Conservation (phyloP, 2,329 filamentous ascomycete species). For the Onygenales sp. region DNA sequence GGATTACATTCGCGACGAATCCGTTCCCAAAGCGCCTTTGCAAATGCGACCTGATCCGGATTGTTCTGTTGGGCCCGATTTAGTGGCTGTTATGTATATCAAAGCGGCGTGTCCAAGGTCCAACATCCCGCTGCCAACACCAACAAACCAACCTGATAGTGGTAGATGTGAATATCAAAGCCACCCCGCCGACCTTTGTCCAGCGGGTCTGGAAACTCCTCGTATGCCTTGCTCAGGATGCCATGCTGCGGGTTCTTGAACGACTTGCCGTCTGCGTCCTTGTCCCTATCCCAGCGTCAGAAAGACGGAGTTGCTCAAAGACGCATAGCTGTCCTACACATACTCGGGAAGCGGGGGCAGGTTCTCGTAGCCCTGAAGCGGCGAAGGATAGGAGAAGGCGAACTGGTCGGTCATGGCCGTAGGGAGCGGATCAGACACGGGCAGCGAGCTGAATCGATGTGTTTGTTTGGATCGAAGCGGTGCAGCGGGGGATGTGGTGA, state of each 20-base stretch:
- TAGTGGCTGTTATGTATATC: neutral
- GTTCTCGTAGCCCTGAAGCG: slow-evolving; percentile 43
- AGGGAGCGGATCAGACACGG: neutral
- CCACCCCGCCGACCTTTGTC: slow-evolving; percentile 57
- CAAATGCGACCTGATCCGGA: slow-evolving; percentile 54
- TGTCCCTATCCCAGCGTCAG: slow-evolving; percentile 36
- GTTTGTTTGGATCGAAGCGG: neutral
- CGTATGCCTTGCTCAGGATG: slow-evolving; percentile 53
- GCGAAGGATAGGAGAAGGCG: slow-evolving; percentile 46
- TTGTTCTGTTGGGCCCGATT: slow-evolving; percentile 36
- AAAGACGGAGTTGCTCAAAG: neutral
- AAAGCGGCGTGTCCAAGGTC: neutral
- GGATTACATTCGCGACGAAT: slow-evolving; percentile 66
- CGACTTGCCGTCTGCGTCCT: slow-evolving; percentile 66
- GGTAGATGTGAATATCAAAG: slow-evolving; percentile 85
- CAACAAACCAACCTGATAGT: slow-evolving; percentile 43
- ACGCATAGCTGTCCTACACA: slow-evolving; percentile 11
- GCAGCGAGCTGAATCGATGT: neutral
- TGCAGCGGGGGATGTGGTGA: neutral
- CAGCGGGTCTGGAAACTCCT: slow-evolving; percentile 58
- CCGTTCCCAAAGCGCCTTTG: slow-evolving; percentile 63
- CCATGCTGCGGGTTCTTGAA: slow-evolving; percentile 56
- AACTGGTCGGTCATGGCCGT: slow-evolving; percentile 41
- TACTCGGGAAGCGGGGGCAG: slow-evolving; percentile 38
- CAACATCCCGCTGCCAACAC: slow-evolving; percentile 5